These are phyloP conservation scores for Phytophthora lateralis DNA, from an alignment of 352 stramenopile species.

Conservation along the genomic window DNA sequence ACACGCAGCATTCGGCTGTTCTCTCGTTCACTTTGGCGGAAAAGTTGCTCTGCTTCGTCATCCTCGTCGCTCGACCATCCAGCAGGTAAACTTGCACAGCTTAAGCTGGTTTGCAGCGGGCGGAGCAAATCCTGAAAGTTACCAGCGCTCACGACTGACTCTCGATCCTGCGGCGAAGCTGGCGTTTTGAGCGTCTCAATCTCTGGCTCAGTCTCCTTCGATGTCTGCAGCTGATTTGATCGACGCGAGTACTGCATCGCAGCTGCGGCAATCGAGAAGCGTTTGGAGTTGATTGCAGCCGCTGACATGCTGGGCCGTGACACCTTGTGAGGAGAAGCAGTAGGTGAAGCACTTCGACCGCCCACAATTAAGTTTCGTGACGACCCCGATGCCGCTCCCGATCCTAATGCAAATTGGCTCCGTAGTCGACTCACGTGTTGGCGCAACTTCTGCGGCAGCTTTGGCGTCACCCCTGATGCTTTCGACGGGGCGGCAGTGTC, in stretches of 20 bases:
- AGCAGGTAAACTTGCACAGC: constrained; percentile 39
- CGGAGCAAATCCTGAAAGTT: constrained; percentile 58
- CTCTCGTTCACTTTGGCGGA: constrained; percentile 51
- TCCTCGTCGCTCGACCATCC: constrained; percentile 46
- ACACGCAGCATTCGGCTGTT: constrained; percentile 64
- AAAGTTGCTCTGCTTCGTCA: constrained; percentile 40
- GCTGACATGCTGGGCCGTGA: constrained; percentile 13
- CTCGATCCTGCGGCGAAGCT: constrained; percentile 2
- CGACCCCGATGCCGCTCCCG: constrained; percentile 16
- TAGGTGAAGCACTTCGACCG: constrained; percentile 18
- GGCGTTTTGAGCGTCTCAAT: neutral
- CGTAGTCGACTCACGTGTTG: constrained; percentile 55
- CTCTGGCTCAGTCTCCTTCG: constrained; percentile 16
- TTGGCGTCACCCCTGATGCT: constrained; percentile 20
- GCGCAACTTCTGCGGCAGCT: constrained; percentile 59
- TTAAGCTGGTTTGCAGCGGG: constrained; percentile 64
- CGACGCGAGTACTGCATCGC: constrained; percentile 42
- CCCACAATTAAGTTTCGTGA: constrained; percentile 18
- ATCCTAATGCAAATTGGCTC: constrained; percentile 44
- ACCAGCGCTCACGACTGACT: constrained; percentile 5
- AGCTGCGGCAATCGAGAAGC: constrained; percentile 25
- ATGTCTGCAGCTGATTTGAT: constrained; percentile 37
- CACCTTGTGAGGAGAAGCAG: constrained; percentile 13
- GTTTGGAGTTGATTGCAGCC: constrained; percentile 14
- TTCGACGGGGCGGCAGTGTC: constrained; percentile 11